Evolutionary conservation across 768 basidiomycete genomes (phyloP), one percentile per base, ranked within the genome.

Genomic region (Mycena galericulata): DNA sequence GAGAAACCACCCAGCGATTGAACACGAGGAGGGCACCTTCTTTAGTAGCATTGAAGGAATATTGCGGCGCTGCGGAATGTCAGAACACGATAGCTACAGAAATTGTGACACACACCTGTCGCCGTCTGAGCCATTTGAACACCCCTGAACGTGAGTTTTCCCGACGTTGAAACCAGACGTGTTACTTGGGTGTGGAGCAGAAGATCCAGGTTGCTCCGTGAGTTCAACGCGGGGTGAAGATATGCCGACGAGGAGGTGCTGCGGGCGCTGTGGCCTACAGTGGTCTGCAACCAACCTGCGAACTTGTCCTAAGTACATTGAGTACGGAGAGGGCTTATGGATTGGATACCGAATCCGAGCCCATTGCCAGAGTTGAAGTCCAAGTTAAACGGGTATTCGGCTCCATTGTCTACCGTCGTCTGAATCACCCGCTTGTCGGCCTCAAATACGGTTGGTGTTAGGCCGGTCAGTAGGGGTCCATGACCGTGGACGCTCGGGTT

Each of bases 351-450:
- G 17, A 79, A 36, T 17, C 79, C 79, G 3, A 79, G 53, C 1
- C 72, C 57, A 34, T 72, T 61, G 2, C 79, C 79, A 8, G 69
- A 68, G 57, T 79, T 78, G 49, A 75, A 63, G 65, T 80, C 79
- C 24, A 60, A 7, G 43, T 76, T 77, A 63, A 63, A 78, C 1
- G 76, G 76, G 54, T 76, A 80, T 29, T 73, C 63, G 6, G 66
- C 61, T 4, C 49, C 24, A 10, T 73, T 59, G 45, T 76, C 56
- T 15, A 61, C 10, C 2, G 77, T 67, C 2, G 77, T 72, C n/a
- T 67, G 53, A n/a, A 77, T 60, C 29, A 75, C 71, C 2, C 68
- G 69, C 15, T 41, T 43, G 69, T 76, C 75, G 22, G 73, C 24
- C 5, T 69, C 62, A 17, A 17, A 51, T n/a, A 66, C 47, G 22